Evolutionary conservation across 2,329 filamentous ascomycete genomes (phyloP).

Genomic region (Alternaria postmessia): DNA sequence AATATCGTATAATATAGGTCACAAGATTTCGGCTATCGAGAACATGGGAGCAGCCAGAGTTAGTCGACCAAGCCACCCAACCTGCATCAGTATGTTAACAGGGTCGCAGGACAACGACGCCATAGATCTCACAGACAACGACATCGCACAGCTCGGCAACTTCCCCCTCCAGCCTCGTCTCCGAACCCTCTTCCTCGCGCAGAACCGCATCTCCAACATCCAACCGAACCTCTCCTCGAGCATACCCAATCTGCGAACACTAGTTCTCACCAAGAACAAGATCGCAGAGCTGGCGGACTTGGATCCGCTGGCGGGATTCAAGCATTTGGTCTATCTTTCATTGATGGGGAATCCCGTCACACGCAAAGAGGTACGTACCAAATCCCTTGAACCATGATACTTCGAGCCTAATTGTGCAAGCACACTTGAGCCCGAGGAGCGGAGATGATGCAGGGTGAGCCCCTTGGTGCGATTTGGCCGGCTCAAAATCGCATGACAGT

Average conservation of each 20-base stretch:
- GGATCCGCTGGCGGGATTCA: constrained; percentile 76
- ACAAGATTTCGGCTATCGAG: constrained; percentile 97
- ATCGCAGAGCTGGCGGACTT: constrained; percentile 85
- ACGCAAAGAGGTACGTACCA: constrained; percentile 78
- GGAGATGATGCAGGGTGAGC: background rate
- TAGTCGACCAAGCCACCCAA: constrained; percentile 52
- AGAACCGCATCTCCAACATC: constrained; percentile 86
- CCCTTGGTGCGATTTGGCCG: background rate
- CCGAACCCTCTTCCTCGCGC: constrained; percentile 84
- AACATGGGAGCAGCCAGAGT: constrained; percentile 95
- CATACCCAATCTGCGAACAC: constrained; percentile 80
- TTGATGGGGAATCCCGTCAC: constrained; percentile 88
- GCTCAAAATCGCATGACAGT: background rate
- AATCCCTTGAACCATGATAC: constrained; percentile 1
- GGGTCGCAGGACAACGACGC: constrained; percentile 81
- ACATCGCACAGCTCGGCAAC: constrained; percentile 87
- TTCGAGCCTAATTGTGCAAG: constrained; percentile 30
- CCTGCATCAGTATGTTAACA: background rate
- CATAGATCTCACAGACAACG: constrained; percentile 98
- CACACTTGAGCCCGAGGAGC: constrained; percentile 15
- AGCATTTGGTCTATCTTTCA: constrained; percentile 78
- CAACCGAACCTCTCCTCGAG: constrained; percentile 76
- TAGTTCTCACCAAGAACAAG: constrained; percentile 85
- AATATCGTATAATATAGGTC: constrained; percentile 74
- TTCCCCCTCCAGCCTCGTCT: constrained; percentile 91